Base-by-base conservation (phyloP, 495 filamentous ascomycete species). In the Darksidea phi region DNA sequence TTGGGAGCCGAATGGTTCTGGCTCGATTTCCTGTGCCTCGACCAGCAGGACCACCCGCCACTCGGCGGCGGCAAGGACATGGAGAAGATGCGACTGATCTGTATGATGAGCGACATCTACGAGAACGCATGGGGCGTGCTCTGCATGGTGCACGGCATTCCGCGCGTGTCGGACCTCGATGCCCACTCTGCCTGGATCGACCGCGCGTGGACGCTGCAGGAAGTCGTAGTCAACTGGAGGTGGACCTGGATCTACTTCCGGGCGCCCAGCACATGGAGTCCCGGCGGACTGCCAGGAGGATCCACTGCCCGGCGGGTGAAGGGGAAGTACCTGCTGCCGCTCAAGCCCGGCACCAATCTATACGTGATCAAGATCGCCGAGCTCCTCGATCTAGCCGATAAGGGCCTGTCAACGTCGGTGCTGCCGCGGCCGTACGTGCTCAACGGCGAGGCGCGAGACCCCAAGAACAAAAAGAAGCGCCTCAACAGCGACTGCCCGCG, bases 21-120 rank as follows among this genome's bases (percentile, higher is more conserved):
- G 45, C 45, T 48, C 45, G 45, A 48, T 17, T 48, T 48, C 45
- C 45, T 48, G n/a, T 48, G 45, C 45, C n/a, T 48, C n/a, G 45
- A 48, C 45, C 45, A 48, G 45, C n/a, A 48, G 21, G 45, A 17
- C 45, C 36, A 38, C 36, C 36, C 36, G 36, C 36, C 36, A 38
- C n/a, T 17, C 45, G 18, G 45, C 45, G 45, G 45, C 45, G n/a
- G n/a, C 21, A 38, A 38, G 36, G 36, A 38, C 36, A 38, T 38
- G 36, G 45, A 48, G 45, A 24, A 18, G n/a, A 17, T 24, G 21
- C 21, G n/a, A 18, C 45, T 18, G 45, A 48, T 48, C 45, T 48
- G 7, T 48, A 48, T 48, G n/a, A 18, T 48, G 45, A 17, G 45
- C n/a, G 45, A 48, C 21, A 48, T 48, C 45, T 48, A 48, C 45